Percentiles rank a stretch among this genome's conserved stretches.
phyloP scores from a whole-genome alignment of 2,329 filamentous ascomycete genomes.

The Cytospora piceicola region DNA sequence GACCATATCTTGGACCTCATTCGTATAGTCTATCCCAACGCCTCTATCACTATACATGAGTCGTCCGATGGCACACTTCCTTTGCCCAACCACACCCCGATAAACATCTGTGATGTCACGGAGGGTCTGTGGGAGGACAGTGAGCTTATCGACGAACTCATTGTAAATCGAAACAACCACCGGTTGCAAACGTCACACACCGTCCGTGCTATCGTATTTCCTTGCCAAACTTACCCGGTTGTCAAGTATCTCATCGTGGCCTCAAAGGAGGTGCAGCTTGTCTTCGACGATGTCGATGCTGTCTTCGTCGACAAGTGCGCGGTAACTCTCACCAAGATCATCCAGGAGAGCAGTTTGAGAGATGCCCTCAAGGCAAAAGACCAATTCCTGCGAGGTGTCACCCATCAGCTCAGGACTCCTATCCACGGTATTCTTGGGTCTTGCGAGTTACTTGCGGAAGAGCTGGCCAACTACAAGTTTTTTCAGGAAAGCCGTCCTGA shows the following conservation, averaged over 20 bases:
- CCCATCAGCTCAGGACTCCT: conserved; percentile 52
- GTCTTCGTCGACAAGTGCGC: conserved; percentile 50
- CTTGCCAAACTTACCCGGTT: conserved; percentile 40
- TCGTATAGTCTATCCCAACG: conserved; percentile 2
- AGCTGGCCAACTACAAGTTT: conserved; percentile 38
- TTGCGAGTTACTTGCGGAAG: conserved; percentile 46
- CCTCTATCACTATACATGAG: neutral
- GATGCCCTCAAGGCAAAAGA: conserved; percentile 50
- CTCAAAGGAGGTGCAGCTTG: conserved; percentile 45
- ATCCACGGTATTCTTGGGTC: conserved; percentile 51
- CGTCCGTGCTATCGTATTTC: conserved; percentile 44
- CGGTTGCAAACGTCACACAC: conserved; percentile 6
- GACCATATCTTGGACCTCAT: conserved; percentile 25
- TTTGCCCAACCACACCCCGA: conserved; percentile 26
- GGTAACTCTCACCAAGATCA: conserved; percentile 42
- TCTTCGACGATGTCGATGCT: conserved; percentile 52
- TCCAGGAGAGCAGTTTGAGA: conserved; percentile 43
- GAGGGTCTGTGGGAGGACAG: conserved; percentile 50
- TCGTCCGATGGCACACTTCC: conserved; percentile 7
- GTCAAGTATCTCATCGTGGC: conserved; percentile 44
- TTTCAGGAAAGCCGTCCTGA: neutral
- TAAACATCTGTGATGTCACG: conserved; percentile 39
- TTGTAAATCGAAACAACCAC: conserved; percentile 42
- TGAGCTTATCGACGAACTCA: conserved; percentile 44
- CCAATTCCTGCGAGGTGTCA: conserved; percentile 49